Evolutionary conservation across 148 eudicot genomes (phyloP), one percentile per base, ranked within the genome.

Genomic region (Rheum nobile): DNA sequence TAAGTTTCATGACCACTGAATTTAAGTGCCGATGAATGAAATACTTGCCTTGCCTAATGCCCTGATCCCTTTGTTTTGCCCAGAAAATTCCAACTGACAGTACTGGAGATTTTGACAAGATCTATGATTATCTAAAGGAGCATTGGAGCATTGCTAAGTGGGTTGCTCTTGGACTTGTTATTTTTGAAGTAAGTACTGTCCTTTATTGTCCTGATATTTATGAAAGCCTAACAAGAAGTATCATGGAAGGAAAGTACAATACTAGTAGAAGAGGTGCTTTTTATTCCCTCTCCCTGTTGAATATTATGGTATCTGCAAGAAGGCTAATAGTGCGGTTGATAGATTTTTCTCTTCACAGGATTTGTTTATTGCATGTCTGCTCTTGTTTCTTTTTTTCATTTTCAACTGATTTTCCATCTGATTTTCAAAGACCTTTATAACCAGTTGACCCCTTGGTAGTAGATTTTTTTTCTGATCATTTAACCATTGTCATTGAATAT

Each of bases 91-190:
- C 98, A 32, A 80, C 83, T 24, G 98, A 94, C 77, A 85, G 88
- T 82, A 94, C 97, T 57, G 96, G 97, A 71, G 83, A 84, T 78
- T 94, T 91, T 71, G 84, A 80, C 67, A 83, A 74, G 90, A 88
- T 94, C 35, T 88, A 83, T 82, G 88, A 81, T 22, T 94, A 89
- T 81, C 84, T 94, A 71, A 84, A 82, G 17, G 81, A 87, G 69
- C 81, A 94, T 82, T 94, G 98, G 98, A 76, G 74, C 13, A 83
- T 87, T 79, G 77, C 79, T 26, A 94, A 84, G 80, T 94, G 97
- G 98, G 93, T 89, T 81, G 89, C 90, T 81, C 93, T 94, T 80
- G 98, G 97, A 31, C 78, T 81, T 83, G 97, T 94, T 86, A 82
- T 89, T 63, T 84, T 94, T 19, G 86, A 94, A 95, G 98, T 91